phyloP scores from a whole-genome alignment of 768 basidiomycete genomes.

The Scleroderma bovista region DNA sequence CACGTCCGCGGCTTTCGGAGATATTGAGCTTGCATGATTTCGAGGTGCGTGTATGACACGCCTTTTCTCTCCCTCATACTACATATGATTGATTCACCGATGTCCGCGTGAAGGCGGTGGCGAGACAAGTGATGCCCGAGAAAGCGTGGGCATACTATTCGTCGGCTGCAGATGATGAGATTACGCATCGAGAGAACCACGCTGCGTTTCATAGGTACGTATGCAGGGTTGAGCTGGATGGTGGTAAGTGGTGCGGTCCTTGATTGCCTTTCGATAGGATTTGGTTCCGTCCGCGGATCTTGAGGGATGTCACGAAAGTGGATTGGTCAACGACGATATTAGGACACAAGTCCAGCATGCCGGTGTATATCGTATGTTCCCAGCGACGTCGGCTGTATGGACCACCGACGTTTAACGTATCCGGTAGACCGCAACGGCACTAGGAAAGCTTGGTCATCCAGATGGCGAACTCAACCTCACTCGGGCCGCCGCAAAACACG shows the following conservation, averaged over 20 bases:
- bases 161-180: slow-evolving; percentile 95
- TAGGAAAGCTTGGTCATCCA: slow-evolving; percentile 93
- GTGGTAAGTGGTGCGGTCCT: background rate
- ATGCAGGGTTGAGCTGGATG: background rate
- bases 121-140: slow-evolving; percentile 71
- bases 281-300: slow-evolving; percentile 87
- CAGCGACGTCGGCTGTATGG: slow-evolving; percentile 1
- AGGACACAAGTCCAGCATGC: slow-evolving; percentile 69
- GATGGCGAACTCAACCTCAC: slow-evolving; percentile 93
- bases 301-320: slow-evolving; percentile 81
- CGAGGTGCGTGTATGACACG: slow-evolving; percentile 65
- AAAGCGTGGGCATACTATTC: slow-evolving; percentile 97
- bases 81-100: background rate
- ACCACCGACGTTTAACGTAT: background rate
- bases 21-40: slow-evolving; percentile 93
- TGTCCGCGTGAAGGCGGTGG: slow-evolving; percentile 58
- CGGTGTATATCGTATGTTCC: slow-evolving; percentile 69
- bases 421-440: slow-evolving; percentile 70
- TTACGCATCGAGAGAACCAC: slow-evolving; percentile 85
- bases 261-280: slow-evolving; percentile 36
- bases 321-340: slow-evolving; percentile 83
- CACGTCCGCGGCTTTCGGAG: slow-evolving; percentile 68
- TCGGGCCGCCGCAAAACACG: slow-evolving; percentile 76
- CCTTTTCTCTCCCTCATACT: background rate
- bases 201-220: slow-evolving; percentile 80